Evolutionary conservation across 2,329 filamentous ascomycete genomes (phyloP), one percentile per base, ranked within the genome.

Genomic region (Aspergillus sp.): DNA sequence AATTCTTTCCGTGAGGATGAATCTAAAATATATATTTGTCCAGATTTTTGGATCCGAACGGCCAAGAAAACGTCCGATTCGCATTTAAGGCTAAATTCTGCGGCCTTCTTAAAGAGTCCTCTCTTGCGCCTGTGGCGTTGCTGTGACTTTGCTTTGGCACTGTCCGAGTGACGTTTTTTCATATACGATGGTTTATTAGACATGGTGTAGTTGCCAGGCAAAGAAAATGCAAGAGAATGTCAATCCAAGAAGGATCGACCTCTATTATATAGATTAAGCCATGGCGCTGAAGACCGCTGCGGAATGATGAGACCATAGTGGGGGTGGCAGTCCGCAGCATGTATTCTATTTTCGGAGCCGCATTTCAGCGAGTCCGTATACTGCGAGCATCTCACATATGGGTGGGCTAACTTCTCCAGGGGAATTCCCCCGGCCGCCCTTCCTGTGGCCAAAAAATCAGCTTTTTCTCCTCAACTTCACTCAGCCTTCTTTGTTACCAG

Each of bases 11-110:
- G 19, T 41, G 36, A 20, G 7, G 47, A 57, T 53, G 57, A 59
- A 50, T 61, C 49, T 36, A 61, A 50, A 40, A 59, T 50, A 54
- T 59, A 59, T 47, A 53, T 50, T 38, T 58, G 57, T 9, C 58
- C 54, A 45, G 54, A 52, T 54, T 59, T 59, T 25, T 29, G 48
- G 25, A 59, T 52, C 25, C 36, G 38, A 55, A 61, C 13, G 31
- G 55, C 53, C 16, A 61, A 13, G 10, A 61, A 31, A 5, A 59
- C 50, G 45, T 59, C 54, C 11, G 57, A 55, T 41, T 61, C 55
- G 47, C 55, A 61, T 40, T 59, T 49, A 31, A 56, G 49, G 34
- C 48, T 51, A 47, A 55, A 59, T 45, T 59, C 53, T 54, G 55
- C 53, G 29, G 55, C 57, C 38, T 61, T 61, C 32, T 61, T 58